Percentiles rank a stretch among this genome's conserved stretches.
Evolutionary conservation across 2,329 filamentous ascomycete genomes (phyloP).

Genomic region (Pseudogymnoascus sp.): DNA sequence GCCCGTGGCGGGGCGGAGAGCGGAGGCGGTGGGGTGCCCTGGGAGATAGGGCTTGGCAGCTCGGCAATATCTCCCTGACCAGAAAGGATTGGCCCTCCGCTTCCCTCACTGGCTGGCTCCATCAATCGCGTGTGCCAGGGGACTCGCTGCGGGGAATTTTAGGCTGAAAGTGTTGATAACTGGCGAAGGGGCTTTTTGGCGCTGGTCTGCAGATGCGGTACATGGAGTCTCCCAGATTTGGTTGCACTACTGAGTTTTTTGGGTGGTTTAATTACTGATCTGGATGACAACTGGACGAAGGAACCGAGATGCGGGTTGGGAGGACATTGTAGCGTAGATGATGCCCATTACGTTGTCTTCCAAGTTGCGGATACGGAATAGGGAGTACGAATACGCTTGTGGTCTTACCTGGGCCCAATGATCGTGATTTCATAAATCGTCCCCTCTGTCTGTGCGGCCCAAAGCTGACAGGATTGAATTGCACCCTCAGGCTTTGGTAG

Average conservation of each 20-base stretch:
- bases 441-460: background rate
- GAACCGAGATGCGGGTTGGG: background rate
- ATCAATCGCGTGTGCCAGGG: background rate
- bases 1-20: background rate
- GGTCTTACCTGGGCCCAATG: background rate
- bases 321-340: background rate
- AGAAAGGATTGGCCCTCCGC: background rate
- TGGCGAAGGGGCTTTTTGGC: slow-evolving; percentile 4
- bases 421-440: background rate
- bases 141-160: background rate
- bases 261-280: background rate
- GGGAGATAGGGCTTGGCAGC: slow-evolving; percentile 3
- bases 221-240: background rate
- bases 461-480: background rate
- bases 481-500: background rate
- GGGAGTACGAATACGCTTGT: background rate
- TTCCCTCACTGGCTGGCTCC: background rate
- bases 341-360: background rate
- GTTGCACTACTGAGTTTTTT: background rate
- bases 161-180: background rate
- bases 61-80: background rate
- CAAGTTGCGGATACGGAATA: background rate
- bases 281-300: background rate
- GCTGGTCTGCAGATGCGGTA: background rate
- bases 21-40: background rate